Evolutionary conservation across 495 filamentous ascomycete species (phyloP).

Genomic region (Penicillium arizonense): DNA sequence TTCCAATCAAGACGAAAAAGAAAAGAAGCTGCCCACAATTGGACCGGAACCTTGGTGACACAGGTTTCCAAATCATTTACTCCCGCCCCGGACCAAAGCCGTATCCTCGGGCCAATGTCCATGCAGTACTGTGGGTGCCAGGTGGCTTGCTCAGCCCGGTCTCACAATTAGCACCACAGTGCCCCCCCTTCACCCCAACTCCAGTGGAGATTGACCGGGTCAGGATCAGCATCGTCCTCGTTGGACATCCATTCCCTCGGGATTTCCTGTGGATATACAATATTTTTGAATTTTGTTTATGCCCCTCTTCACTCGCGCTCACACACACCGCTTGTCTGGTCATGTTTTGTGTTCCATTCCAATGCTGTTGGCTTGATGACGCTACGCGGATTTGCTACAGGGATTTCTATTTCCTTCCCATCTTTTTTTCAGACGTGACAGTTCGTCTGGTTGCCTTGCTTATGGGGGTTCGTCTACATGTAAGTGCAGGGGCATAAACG

Average conservation of each 20-base stretch:
- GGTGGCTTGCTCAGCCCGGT: slow-evolving; percentile 20
- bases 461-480: neutral
- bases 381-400: slow-evolving; percentile 11
- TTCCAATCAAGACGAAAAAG: slow-evolving; percentile 8
- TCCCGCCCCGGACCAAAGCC: slow-evolving; percentile 4
- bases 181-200: slow-evolving; percentile 5
- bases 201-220: slow-evolving; percentile 18
- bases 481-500: neutral
- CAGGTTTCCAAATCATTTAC: slow-evolving; percentile 7
- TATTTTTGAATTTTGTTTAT: slow-evolving; percentile 4
- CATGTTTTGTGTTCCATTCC: neutral
- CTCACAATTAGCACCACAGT: slow-evolving; percentile 9
- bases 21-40: slow-evolving; percentile 3
- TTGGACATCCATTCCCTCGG: slow-evolving; percentile 27
- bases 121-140: slow-evolving; percentile 16
- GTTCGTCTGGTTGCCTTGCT: neutral
- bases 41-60: slow-evolving; percentile 9
- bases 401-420: slow-evolving; percentile 2
- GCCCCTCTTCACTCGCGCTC: slow-evolving; percentile 6
- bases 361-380: neutral
- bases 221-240: slow-evolving; percentile 27
- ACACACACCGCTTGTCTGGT: slow-evolving; percentile 26
- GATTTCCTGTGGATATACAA: slow-evolving; percentile 15
- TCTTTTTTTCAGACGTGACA: neutral
- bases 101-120: slow-evolving; percentile 12